Evolutionary conservation across 2,329 filamentous ascomycete species (phyloP).

Genomic region (Myotisia sp.): DNA sequence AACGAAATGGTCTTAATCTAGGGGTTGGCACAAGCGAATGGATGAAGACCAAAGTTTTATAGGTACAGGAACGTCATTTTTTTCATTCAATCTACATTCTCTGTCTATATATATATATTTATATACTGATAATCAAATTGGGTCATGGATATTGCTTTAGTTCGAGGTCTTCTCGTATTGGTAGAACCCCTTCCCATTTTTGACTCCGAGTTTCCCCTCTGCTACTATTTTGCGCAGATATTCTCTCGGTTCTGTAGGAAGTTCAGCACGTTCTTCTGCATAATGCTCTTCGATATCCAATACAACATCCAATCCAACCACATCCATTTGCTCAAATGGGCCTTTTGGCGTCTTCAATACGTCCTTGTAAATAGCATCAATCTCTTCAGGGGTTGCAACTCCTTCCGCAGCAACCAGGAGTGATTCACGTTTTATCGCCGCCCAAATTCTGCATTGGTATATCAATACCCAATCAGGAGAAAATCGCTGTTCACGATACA

Average conservation of each 20-base stretch:
- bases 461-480: neutral
- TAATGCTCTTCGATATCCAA: slow-evolving; percentile 30
- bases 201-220: slow-evolving; percentile 21
- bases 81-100: too few relatives aligned
- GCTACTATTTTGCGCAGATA: slow-evolving; percentile 21
- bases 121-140: too few relatives aligned
- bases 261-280: slow-evolving; percentile 18
- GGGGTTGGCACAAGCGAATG: slow-evolving; percentile 74
- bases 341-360: slow-evolving; percentile 24
- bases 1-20: slow-evolving; percentile 64
- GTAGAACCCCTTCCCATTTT: slow-evolving; percentile 23
- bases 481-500: too few relatives aligned
- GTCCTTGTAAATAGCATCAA: slow-evolving; percentile 26
- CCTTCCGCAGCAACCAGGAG: slow-evolving; percentile 24
- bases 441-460: slow-evolving; percentile 23
- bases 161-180: slow-evolving; percentile 17
- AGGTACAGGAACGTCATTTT: too few relatives aligned
- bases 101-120: too few relatives aligned
- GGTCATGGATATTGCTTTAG: too few relatives aligned
- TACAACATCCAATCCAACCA: slow-evolving; percentile 29
- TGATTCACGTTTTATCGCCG: slow-evolving; percentile 30
- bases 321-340: slow-evolving; percentile 29
- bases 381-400: slow-evolving; percentile 23
- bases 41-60: slow-evolving; percentile 69
- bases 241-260: slow-evolving; percentile 21